Percentiles rank a stretch among this genome's conserved stretches.
These are phyloP conservation scores for Camelina laxa DNA, from an alignment of 345 rosid genomes.

Conservation along the genomic window DNA sequence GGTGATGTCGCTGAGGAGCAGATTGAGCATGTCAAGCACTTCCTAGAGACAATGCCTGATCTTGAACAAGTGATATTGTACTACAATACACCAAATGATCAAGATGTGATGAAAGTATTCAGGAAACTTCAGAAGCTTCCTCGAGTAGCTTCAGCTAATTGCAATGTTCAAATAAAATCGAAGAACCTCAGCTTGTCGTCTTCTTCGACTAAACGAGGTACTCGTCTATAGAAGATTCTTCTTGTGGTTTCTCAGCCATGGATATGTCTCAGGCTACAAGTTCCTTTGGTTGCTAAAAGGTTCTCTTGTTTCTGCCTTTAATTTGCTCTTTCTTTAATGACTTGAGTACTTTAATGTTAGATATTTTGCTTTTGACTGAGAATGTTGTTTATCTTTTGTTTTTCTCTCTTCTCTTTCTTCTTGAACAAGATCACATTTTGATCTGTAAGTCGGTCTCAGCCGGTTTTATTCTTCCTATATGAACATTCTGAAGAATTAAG, in stretches of 20 bases:
- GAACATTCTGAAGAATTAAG: too few species aligned
- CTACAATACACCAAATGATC: background rate
- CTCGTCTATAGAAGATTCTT: background rate
- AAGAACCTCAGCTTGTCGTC: background rate
- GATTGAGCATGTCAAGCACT: background rate
- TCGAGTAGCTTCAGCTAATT: background rate
- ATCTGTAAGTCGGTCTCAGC: background rate
- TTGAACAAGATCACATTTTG: background rate
- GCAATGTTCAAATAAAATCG: background rate
- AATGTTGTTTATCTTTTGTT: background rate
- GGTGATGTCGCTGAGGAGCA: background rate
- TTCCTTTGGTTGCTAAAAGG: background rate
- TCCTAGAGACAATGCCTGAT: constrained; percentile 3
- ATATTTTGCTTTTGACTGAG: background rate
- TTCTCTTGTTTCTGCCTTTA: background rate
- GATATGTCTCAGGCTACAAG: background rate
- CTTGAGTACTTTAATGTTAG: background rate
- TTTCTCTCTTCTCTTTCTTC: background rate
- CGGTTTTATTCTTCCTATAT: too few species aligned
- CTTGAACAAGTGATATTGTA: background rate
- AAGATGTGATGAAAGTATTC: background rate
- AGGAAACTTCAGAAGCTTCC: background rate
- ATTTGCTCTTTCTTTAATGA: background rate
- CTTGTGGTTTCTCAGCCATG: background rate
- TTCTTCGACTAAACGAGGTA: background rate